Base-by-base conservation (phyloP, 2,329 filamentous ascomycete genomes). In the Ceratocystis colombiana region DNA sequence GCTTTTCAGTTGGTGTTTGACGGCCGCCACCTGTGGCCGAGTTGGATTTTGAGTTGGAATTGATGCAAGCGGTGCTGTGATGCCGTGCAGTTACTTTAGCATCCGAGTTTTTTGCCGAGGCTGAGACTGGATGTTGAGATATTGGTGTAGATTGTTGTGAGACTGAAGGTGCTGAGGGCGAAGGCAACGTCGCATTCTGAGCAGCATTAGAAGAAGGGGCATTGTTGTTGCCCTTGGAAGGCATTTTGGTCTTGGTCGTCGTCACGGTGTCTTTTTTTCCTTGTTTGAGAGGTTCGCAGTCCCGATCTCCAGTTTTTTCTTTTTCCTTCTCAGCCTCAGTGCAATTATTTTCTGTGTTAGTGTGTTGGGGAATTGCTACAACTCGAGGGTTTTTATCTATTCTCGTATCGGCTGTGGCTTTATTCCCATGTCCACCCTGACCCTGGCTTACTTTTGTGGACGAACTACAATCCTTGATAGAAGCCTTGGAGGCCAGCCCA, bases 1-100 rank as follows among this genome's bases (percentile, higher is more conserved):
- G 72, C 45, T 67, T 67, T 64, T 64, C 55, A 44, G 61, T 67
- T 6, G 62, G 62, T 17, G 66, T 64, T 62, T 62, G 59, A 17
- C 50, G 62, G 37, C 61, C 28, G 8, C 30, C 66, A 30, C 66
- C 57, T 15, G 44, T 46, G 45, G 6, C 28, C 8, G 44, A 5
- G 46, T 28, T 63, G 12, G 15, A 46, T 46, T 33, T 63, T 22
- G 61, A 50, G 65, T 7, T 57, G 37, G 37, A 12, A 41, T 41
- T 41, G 12, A 41, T 41, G 62, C n/a, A 30, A 45, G 25, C 61
- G 45, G 30, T 57, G 44, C 4, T 50, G 25, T 59, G 28, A 41
- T 59, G 55, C n/a, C 55, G 55, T 37, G 55, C 48, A 37, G 28
- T n/a, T 17, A 59, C 55, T 59, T 59, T 59, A n/a, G 30, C 7